A percentile compares a stretch with the other conserved stretches of the same genome.
Conservation (phyloP, 2,329 filamentous ascomycete species). For the Stachybotrys elegans region DNA sequence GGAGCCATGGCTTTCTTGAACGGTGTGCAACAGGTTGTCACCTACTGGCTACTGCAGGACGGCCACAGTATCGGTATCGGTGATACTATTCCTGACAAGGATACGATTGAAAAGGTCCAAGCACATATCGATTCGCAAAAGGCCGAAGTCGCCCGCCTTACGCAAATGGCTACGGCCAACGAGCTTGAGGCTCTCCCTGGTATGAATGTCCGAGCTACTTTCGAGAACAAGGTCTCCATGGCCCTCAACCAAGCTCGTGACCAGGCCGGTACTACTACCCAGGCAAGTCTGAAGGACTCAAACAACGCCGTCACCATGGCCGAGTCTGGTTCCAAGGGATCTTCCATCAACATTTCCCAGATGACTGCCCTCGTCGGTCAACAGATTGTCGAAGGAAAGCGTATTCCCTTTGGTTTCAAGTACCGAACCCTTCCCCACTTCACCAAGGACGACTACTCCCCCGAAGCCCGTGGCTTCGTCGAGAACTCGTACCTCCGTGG, state of each 20-base stretch:
- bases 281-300: constrained; percentile 86
- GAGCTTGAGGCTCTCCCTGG: constrained; percentile 87
- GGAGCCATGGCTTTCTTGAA: constrained; percentile 94
- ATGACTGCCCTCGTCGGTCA: constrained; percentile 98
- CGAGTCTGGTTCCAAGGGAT: constrained; percentile 94
- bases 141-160: constrained; percentile 70
- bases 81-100: constrained; percentile 88
- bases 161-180: constrained; percentile 75
- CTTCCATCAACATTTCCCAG: constrained; percentile 98
- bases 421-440: constrained; percentile 96
- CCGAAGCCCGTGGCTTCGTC: constrained; percentile 93
- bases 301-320: constrained; percentile 99
- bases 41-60: constrained; percentile 95
- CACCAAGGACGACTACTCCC: constrained; percentile 98
- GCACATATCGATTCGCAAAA: constrained; percentile 78
- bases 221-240: constrained; percentile 94
- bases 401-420: constrained; percentile 98
- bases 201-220: constrained; percentile 98
- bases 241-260: constrained; percentile 94
- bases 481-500: constrained; percentile 98
- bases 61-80: constrained; percentile 98
- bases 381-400: constrained; percentile 96
- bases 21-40: constrained; percentile 87
- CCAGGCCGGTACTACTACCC: constrained; percentile 86
- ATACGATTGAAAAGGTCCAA: constrained; percentile 81